phyloP scores from a whole-genome alignment of 352 stramenopile species.

The Blastocystis sp. region DNA sequence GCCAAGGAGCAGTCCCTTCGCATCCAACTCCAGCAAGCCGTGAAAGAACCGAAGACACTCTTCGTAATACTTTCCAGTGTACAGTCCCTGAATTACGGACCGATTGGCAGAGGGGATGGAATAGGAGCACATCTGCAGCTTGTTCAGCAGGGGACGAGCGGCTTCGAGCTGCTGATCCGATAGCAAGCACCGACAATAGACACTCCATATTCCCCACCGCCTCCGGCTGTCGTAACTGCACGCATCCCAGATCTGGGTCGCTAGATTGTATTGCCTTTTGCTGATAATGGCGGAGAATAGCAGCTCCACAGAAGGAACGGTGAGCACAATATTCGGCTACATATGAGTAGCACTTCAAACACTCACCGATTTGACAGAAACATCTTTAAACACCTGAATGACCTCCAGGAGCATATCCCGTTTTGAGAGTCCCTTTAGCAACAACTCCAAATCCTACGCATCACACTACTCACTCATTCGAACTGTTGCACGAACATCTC shows the following conservation, averaged over 20 bases:
- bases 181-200: background rate
- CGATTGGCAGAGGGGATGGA: slow-evolving; percentile 31
- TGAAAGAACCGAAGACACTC: slow-evolving; percentile 66
- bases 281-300: too few relatives aligned
- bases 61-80: slow-evolving; percentile 30
- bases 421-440: too few relatives aligned
- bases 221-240: background rate
- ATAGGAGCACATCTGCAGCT: background rate
- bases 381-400: too few relatives aligned
- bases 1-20: background rate
- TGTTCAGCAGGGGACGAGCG: slow-evolving; percentile 24
- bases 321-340: too few relatives aligned
- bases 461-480: too few relatives aligned
- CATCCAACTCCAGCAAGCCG: background rate
- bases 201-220: slow-evolving; percentile 10
- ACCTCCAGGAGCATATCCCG: too few relatives aligned
- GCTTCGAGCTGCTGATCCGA: background rate
- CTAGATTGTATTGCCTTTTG: background rate
- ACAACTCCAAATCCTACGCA: too few relatives aligned
- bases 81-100: slow-evolving; percentile 29
- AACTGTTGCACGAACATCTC: too few relatives aligned
- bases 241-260: background rate
- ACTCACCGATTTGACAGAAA: too few relatives aligned
- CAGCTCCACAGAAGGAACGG: too few relatives aligned
- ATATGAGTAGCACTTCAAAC: too few relatives aligned